phyloP scores from a whole-genome alignment of 371 early-diverging fungal genomes.

The Umbelopsis sp. region DNA sequence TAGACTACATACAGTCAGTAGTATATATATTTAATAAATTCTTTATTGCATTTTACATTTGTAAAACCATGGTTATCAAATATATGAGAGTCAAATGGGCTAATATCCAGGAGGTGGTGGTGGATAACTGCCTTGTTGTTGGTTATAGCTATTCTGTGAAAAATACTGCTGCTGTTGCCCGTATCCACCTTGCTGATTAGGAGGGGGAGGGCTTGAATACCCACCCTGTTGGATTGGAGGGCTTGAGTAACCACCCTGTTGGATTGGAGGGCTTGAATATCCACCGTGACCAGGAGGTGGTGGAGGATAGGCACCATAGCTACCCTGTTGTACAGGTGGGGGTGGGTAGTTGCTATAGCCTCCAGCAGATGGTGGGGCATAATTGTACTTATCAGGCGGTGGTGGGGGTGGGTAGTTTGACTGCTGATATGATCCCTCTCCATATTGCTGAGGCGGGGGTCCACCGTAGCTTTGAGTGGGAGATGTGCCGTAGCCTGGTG shows the following conservation, averaged over 20 bases:
- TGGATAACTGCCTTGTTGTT: constrained; percentile 21
- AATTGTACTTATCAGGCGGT: background rate
- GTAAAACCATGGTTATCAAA: background rate
- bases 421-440: background rate
- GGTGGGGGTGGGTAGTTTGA: constrained; percentile 18
- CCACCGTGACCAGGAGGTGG: constrained; percentile 9
- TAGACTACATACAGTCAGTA: background rate
- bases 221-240: background rate
- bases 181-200: background rate
- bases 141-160: constrained; percentile 7
- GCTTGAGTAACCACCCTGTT: constrained; percentile 7
- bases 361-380: constrained; percentile 9
- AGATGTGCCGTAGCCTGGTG: background rate
- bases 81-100: background rate
- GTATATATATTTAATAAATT: background rate
- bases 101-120: constrained; percentile 15
- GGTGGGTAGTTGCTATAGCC: constrained; percentile 11
- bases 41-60: background rate
- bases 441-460: background rate
- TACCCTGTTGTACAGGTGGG: background rate
- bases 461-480: background rate
- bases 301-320: constrained; percentile 20
- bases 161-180: background rate
- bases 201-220: background rate
- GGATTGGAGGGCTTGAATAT: background rate